Evolutionary conservation across 164 flowering plant species (phyloP).

Genomic region (Dillenia suffruticosa): DNA sequence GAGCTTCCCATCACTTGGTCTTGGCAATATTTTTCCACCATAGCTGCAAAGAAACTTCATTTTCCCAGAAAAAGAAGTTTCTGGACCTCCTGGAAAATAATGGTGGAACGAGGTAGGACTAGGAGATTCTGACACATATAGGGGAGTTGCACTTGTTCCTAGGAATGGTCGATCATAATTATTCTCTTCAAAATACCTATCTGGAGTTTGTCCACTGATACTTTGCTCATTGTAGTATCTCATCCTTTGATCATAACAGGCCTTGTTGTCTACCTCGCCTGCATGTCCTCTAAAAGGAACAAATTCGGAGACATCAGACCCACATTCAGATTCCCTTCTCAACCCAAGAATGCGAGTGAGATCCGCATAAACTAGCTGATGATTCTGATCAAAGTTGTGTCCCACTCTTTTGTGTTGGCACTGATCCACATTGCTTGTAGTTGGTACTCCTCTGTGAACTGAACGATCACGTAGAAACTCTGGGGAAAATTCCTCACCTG

Average conservation of each 20-base stretch:
- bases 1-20: constrained; percentile 81
- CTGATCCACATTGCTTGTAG: constrained; percentile 19
- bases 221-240: constrained; percentile 24
- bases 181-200: constrained; percentile 16
- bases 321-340: constrained; percentile 29
- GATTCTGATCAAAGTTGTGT: constrained; percentile 18
- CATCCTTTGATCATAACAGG: constrained; percentile 18
- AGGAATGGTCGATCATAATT: constrained; percentile 16
- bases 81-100: constrained; percentile 24
- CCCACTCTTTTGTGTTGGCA: constrained; percentile 20
- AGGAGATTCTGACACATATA: constrained; percentile 29
- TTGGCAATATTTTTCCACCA: constrained; percentile 79
- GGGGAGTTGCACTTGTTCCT: constrained; percentile 14
- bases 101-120: constrained; percentile 12
- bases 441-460: constrained; percentile 21
- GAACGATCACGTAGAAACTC: constrained; percentile 54
- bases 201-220: constrained; percentile 15
- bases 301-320: constrained; percentile 19
- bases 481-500: constrained; percentile 80
- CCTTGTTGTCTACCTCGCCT: constrained; percentile 21
- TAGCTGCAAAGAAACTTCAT: constrained; percentile 84
- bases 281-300: constrained; percentile 4
- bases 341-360: constrained; percentile 43
- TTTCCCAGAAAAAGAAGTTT: constrained; percentile 37
- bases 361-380: constrained; percentile 39